Base-by-base conservation (phyloP, 2,329 filamentous ascomycete species). In the Rhytidhysteron rufulum region DNA sequence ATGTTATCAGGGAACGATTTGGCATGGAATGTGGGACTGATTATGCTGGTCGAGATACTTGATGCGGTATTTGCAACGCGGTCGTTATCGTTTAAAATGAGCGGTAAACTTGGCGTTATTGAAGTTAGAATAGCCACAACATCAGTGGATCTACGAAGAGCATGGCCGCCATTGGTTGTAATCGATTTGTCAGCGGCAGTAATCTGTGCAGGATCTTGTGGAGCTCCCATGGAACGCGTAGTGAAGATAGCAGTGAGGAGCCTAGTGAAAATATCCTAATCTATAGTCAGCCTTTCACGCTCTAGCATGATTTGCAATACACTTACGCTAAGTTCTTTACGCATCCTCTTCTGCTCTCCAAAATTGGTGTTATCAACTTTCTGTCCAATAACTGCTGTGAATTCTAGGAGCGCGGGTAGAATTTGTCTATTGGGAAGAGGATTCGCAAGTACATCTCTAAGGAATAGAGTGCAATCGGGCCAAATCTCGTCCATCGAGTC, bases 331-430 rank as follows among this genome's bases (percentile, higher is more conserved):
- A 97, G 72, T 44, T 97, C 91, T 60, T 86, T 80, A 45, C 90
- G 81, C 88, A 96, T 95, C 64, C 85, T 89, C 37, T 83, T 79
- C 67, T 96, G 88, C 68, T 97, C 91, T 24, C 91, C 91, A 66
- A 96, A 97, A 54, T 90, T 96, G 10, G 91, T 98, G 54, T 98
- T 96, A 63, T 96, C 90, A 36, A 97, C 86, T 71, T 98, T 98
- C 60, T 93, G 86, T 1, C 93, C 91, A 27, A 98, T 71, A 29
- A 95, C 86, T 1, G 87, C 86, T 1, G 88, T 86, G 57, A 97
- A 96, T 53, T 95, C 87, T 10, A 98, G 72, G 32, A 98, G 71
- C 37, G 84, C 82, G 5, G 93, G 87, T 29, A 98, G 68, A 6
- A 90, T 91, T 58, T 96, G 90, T 41, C 93, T 78, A 67, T 98